Evolutionary conservation across 495 filamentous ascomycete genomes (phyloP), one percentile per base, ranked within the genome.

Genomic region (Bacidia gigantensis): DNA sequence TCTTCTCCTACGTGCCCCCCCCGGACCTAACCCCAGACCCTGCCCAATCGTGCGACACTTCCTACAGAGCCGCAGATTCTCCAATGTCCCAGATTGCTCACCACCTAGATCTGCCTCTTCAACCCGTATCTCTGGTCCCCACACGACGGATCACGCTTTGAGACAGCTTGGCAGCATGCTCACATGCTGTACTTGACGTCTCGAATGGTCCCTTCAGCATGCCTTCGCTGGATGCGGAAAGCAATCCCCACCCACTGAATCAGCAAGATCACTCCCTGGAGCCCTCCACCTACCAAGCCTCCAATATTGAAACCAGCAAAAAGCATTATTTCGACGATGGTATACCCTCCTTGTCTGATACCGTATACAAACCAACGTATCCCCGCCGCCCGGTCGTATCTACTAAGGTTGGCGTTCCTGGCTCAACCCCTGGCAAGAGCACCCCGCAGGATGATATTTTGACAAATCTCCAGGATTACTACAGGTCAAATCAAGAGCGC

Each of bases 381-480:
- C 45, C 59, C 39, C 64, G 64, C 45, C 58, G 53, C 50, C 55
- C 58, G 11, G 57, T 58, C 48, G 54, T 56, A 40, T 63, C 61
- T 44, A 56, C 63, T 48, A 64, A 57, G 39, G 46, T 64, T 21
- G 55, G 52, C 18, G 46, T 52, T 1, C 51, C 46, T 43, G n/a
- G 39, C 25, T 49, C 56, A 12, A 56, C 54, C 35, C 24, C 49
- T 45, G 32, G 54, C 44, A 26, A 52, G 44, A 54, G 54, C 35
- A 53, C 46, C 24, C 32, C 32, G 3, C 40, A 29, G 25, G 58
- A 64, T 26, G 64, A 64, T 51, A 53, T 62, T 23, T 75, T 71
- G 25, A 67, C 74, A 32, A 71, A 79, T 58, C 75, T 73, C 14
- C 72, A 72, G 61, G 73, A 76, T 12, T 78, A 68, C 59, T 79